Evolutionary conservation across 306 rosid species (phyloP), one percentile per base, ranked within the genome.

Genomic region (Begonia fuchsioides): DNA sequence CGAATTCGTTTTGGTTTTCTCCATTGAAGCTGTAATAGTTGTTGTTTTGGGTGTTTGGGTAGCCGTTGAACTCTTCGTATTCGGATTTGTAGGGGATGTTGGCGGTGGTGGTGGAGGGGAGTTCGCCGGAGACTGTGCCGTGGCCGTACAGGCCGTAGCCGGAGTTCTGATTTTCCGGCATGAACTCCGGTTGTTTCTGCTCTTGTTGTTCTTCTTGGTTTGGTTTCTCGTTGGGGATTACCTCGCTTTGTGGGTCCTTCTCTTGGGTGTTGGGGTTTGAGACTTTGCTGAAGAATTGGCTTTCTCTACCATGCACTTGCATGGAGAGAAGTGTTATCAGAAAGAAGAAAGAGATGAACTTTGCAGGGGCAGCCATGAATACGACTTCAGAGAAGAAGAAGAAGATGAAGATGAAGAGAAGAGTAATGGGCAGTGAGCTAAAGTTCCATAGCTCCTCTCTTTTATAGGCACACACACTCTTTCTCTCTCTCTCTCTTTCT

Each of bases 231-330:
- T 26, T 26, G 35, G 35, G 35, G 7, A 26, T 26, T 26, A 26
- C 11, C 62, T 9, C 56, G 61, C 52, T 64, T 67, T 49, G 56
- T 69, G 52, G 87, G 67, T 44, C 47, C 11, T 12, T 60, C 55
- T 46, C 82, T 55, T 39, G 8, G 10, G 58, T 52, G 62, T 58
- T 43, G 63, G 26, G 45, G 54, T 62, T 69, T 32, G 93, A 44
- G 53, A 79, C 69, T 69, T 90, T 90, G 81, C 87, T 85, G 79
- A 90, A 90, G 83, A 79, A 81, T 32, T 75, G 64, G 53, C 83
- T 85, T 3, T 83, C 94, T 71, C 98, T 73, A 13, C 85, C 92
- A 40, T 50, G 64, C 17, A 53, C 70, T 44, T 76, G 84, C 14
- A 70, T 53, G 57, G 83, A 64, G 15, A 77, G 47, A 75, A 81